Evolutionary conservation across 2,329 filamentous ascomycete species (phyloP).

Genomic region (Dactylonectria macrodidyma): DNA sequence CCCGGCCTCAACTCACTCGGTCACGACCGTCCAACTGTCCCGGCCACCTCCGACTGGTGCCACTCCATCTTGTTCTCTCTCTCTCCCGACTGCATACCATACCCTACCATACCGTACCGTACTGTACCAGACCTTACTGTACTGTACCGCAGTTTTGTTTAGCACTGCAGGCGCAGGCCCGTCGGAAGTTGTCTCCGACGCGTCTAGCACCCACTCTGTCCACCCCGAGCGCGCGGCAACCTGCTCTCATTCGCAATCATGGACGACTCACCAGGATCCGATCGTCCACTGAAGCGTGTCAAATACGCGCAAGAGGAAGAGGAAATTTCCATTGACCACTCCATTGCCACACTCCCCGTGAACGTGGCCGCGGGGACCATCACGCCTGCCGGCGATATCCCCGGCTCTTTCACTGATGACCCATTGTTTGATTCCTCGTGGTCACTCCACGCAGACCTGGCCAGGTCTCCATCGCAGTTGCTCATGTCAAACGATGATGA

Average conservation of each 20-base stretch:
- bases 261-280: constrained; percentile 45
- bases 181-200: constrained; percentile 36
- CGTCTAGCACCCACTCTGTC: constrained; percentile 25
- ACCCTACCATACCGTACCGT: background rate
- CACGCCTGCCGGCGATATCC: constrained; percentile 25
- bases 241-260: constrained; percentile 35
- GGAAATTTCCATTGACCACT: constrained; percentile 29
- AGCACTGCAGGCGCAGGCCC: constrained; percentile 35
- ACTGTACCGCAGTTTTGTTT: constrained; percentile 27
- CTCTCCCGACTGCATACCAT: constrained; percentile 32
- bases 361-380: constrained; percentile 34
- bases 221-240: constrained; percentile 30
- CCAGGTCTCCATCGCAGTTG: constrained; percentile 40
- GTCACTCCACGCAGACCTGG: constrained; percentile 32
- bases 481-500: constrained; percentile 42
- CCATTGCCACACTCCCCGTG: constrained; percentile 33
- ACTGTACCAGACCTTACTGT: too few relatives aligned
- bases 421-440: constrained; percentile 42
- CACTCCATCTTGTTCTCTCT: constrained; percentile 43
- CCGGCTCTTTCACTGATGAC: constrained; percentile 33
- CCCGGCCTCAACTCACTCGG: constrained; percentile 27
- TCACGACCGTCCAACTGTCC: too few relatives aligned
- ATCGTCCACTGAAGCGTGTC: constrained; percentile 48
- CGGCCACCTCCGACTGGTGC: constrained; percentile 43
- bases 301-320: constrained; percentile 42